A percentile compares a stretch with the other conserved stretches of the same genome.
These are phyloP conservation scores for Alternaria brassicicola DNA, from an alignment of 2,329 filamentous ascomycete species.

Conservation along the genomic window DNA sequence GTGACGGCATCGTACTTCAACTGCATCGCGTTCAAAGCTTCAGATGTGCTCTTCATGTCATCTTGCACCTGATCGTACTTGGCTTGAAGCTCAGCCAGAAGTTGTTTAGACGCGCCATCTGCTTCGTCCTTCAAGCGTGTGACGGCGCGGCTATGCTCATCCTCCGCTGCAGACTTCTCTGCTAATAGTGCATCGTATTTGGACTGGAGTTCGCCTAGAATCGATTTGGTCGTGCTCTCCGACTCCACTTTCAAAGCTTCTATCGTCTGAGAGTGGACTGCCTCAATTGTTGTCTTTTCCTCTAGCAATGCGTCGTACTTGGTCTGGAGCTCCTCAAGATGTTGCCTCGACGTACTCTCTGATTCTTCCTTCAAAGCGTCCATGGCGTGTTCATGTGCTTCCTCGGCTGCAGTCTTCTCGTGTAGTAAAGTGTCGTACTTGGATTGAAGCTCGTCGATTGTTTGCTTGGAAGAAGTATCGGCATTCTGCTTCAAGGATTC, in stretches of 20 bases:
- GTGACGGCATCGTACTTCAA: constrained; percentile 21
- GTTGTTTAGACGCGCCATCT: constrained; percentile 6
- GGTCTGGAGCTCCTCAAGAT: constrained; percentile 15
- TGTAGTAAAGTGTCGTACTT: constrained; percentile 29
- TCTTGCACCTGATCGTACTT: constrained; percentile 20
- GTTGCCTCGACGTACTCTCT: constrained; percentile 23
- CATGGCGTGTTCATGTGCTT: constrained; percentile 32
- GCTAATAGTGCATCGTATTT: constrained; percentile 24
- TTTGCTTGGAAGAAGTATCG: constrained; percentile 24
- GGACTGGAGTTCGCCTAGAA: constrained; percentile 14
- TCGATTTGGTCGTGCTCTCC: constrained; percentile 2
- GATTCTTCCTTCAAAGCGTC: constrained; percentile 34
- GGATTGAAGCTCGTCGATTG: constrained; percentile 13
- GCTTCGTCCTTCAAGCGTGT: neutral
- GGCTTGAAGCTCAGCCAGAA: constrained; percentile 14
- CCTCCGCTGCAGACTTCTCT: constrained; percentile 23
- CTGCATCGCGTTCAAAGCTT: constrained; percentile 13
- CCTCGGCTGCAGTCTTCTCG: constrained; percentile 36
- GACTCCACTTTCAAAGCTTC: constrained; percentile 8
- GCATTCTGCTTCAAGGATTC: constrained; percentile 36
- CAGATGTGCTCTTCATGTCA: constrained; percentile 2
- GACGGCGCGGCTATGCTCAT: neutral
- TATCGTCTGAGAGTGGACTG: neutral
- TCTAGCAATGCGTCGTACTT: constrained; percentile 19
- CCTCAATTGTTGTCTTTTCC: constrained; percentile 4